Evolutionary conservation across 331 rosid genomes (phyloP).

Genomic region (Acacia pycnantha): DNA sequence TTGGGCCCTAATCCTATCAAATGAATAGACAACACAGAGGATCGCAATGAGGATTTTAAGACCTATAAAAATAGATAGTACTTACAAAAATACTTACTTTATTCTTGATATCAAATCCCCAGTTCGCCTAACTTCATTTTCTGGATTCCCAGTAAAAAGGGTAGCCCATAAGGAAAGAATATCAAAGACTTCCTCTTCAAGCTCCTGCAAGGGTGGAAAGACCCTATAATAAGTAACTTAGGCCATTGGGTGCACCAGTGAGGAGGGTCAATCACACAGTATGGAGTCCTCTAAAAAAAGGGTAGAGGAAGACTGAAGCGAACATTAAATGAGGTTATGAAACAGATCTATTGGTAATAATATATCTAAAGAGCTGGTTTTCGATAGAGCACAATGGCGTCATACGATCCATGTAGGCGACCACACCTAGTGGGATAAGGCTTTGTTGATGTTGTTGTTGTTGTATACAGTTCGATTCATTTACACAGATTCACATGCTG

Average conservation of each 20-base stretch:
- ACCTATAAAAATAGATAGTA: slow-evolving; percentile 7
- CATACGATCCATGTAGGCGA: too few relatives aligned
- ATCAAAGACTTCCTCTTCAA: slow-evolving; percentile 91
- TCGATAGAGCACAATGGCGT: too few relatives aligned
- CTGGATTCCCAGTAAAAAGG: slow-evolving; percentile 69
- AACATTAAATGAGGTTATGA: too few relatives aligned
- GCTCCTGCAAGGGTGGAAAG: slow-evolving; percentile 64
- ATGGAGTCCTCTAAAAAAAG: too few relatives aligned
- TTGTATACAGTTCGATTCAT: not conserved
- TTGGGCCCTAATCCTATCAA: not conserved
- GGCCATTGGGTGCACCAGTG: too few relatives aligned
- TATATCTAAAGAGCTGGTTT: too few relatives aligned
- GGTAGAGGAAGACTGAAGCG: too few relatives aligned
- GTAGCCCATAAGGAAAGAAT: slow-evolving; percentile 92
- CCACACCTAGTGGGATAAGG: too few relatives aligned
- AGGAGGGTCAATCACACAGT: too few relatives aligned
- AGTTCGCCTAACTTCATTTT: slow-evolving; percentile 54
- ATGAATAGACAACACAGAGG: not conserved
- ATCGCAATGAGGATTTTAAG: slow-evolving; percentile 17
- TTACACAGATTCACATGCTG: slow-evolving; percentile 2
- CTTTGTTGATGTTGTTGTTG: too few relatives aligned
- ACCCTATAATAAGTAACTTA: slow-evolving; percentile 21
- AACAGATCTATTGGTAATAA: too few relatives aligned
- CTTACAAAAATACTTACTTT: slow-evolving; percentile 49
- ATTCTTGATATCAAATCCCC: slow-evolving; percentile 71